phyloP scores from a whole-genome alignment of 108 stramenopile species.

The Cyclotella sp. region DNA sequence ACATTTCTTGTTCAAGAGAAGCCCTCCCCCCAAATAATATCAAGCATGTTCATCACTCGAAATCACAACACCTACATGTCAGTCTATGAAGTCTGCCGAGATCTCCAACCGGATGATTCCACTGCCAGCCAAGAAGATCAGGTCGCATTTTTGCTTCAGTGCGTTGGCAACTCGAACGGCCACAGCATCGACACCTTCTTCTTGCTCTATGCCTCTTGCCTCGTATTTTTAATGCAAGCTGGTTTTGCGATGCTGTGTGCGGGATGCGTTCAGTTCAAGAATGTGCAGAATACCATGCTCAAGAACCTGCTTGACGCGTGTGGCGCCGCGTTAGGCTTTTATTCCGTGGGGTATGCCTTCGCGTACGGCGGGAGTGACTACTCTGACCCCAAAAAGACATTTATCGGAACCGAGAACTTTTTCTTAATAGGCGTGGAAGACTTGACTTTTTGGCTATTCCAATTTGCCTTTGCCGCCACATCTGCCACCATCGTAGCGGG shows the following conservation, averaged over 20 bases:
- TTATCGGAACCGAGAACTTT: constrained; percentile 72
- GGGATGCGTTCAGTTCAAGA: constrained; percentile 86
- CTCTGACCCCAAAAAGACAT: constrained; percentile 46
- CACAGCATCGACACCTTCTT: constrained; percentile 59
- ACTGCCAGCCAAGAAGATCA: constrained; percentile 6
- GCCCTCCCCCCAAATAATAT: not conserved
- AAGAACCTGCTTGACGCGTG: constrained; percentile 92
- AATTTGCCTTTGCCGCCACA: constrained; percentile 87
- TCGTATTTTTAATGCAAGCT: constrained; percentile 91
- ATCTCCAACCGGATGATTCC: not conserved
- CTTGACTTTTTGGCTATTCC: constrained; percentile 77
- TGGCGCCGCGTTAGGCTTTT: constrained; percentile 79
- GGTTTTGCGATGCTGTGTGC: constrained; percentile 83
- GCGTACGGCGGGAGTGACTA: constrained; percentile 71
- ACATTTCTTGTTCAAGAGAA: not conserved
- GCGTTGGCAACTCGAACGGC: constrained; percentile 26
- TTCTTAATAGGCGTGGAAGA: constrained; percentile 47
- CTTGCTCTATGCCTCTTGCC: constrained; percentile 65
- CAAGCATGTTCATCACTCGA: constrained; percentile 5
- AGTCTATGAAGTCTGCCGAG: constrained; percentile 22
- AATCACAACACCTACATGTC: constrained; percentile 17
- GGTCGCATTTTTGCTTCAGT: constrained; percentile 15
- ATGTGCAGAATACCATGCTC: constrained; percentile 89
- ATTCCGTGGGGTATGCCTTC: constrained; percentile 83
- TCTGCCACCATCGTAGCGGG: constrained; percentile 94